Percentiles rank a stretch among this genome's conserved stretches.
Evolutionary conservation across 805 yeast species (phyloP).

Genomic region (Tetrapisispora iriomotensis): DNA sequence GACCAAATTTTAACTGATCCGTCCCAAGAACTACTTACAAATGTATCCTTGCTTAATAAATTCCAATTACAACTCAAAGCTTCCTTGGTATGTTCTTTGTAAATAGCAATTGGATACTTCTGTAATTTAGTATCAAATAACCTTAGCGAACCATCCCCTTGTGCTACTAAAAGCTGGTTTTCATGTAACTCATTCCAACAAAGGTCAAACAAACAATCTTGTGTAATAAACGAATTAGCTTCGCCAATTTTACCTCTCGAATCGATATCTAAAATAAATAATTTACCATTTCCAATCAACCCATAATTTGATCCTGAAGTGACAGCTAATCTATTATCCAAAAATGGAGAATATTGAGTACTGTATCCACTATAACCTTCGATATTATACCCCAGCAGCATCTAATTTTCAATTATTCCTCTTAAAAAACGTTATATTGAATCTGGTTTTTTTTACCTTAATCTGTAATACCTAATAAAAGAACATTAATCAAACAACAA

Average conservation of each 20-base stretch:
- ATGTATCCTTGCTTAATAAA: slow-evolving; percentile 51
- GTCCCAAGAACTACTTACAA: slow-evolving; percentile 86
- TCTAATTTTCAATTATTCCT: neutral
- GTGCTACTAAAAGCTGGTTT: slow-evolving; percentile 70
- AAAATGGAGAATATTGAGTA: slow-evolving; percentile 83
- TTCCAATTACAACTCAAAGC: slow-evolving; percentile 71
- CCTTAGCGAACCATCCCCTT: slow-evolving; percentile 85
- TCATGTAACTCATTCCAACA: slow-evolving; percentile 90
- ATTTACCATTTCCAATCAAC: slow-evolving; percentile 84
- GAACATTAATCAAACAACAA: too few relatives aligned
- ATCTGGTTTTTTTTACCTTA: neutral
- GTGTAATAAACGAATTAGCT: slow-evolving; percentile 67
- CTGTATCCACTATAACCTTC: slow-evolving; percentile 79
- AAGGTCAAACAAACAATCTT: slow-evolving; percentile 81
- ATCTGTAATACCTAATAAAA: too few relatives aligned
- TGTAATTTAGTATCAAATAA: slow-evolving; percentile 56
- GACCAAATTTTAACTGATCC: slow-evolving; percentile 77
- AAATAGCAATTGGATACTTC: slow-evolving; percentile 63
- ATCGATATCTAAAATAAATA: slow-evolving; percentile 59
- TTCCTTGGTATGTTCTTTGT: slow-evolving; percentile 68
- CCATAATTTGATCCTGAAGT: slow-evolving; percentile 91
- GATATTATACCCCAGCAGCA: slow-evolving; percentile 62
- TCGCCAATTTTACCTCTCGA: slow-evolving; percentile 51
- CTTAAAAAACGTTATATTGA: too few relatives aligned
- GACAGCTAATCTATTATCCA: slow-evolving; percentile 80